Evolutionary conservation across 1,284 basidiomycete genomes (phyloP), one percentile per base, ranked within the genome.

Genomic region (Thecaphora thlaspeos): DNA sequence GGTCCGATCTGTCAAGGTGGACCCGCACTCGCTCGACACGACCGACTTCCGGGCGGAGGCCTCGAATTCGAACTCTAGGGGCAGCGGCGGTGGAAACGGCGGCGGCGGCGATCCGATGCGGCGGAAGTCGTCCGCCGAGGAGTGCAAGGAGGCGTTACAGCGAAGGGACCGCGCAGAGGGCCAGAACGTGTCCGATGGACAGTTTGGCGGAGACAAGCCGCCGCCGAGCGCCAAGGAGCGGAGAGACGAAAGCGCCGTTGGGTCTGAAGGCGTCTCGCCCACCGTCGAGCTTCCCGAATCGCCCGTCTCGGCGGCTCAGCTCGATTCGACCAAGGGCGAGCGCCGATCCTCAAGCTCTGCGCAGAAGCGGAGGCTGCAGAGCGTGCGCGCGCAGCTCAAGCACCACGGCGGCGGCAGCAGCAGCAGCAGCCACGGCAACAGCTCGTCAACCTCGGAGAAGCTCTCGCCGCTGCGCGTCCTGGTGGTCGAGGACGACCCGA

Each of bases 401-500:
- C 9, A 17, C 32, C 9, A 17, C 28, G 32, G 11, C 15, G 32
- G 32, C 26, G 7, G 26, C 26, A n/a, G n/a, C n/a, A n/a, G n/a
- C n/a, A n/a, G n/a, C n/a, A n/a, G n/a, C n/a, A n/a, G n/a, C n/a
- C n/a, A n/a, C n/a, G n/a, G n/a, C n/a, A n/a, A n/a, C 32, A 15
- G 32, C 9, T 34, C 32, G 32, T 14, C 32, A 4, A 17, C 15
- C 5, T 10, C 38, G 19, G 59, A 56, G n/a, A 53, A 49, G 45
- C 49, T 71, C 2, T 39, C 59, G 11, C 52, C 71, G n/a, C 46
- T 72, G 32, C 67, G 71, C 14, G 64, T 68, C 17, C 55, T 74
- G 0, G 70, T 74, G 2, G 71, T 74, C n/a, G 71, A 74, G 28
- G 71, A 89, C 66, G 88, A 90, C 64, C 82, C 85, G 50, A 86